Percentiles rank a stretch among this genome's conserved stretches.
These are phyloP conservation scores for Daldinia concentrica DNA, from an alignment of 495 filamentous ascomycete genomes.

Conservation along the genomic window DNA sequence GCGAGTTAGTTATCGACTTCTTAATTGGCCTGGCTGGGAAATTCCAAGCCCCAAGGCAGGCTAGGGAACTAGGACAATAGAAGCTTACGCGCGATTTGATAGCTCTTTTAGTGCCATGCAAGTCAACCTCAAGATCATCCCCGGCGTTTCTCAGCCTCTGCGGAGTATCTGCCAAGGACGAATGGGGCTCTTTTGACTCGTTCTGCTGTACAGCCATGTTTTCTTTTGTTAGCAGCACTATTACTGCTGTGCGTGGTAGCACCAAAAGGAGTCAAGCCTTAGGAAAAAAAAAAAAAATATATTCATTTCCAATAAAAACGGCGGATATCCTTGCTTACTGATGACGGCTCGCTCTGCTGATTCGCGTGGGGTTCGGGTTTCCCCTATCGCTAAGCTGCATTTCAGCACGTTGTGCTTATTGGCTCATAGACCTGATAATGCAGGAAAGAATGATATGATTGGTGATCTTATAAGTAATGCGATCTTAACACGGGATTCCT, in stretches of 20 bases:
- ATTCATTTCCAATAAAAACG: neutral
- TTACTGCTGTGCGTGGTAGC: neutral
- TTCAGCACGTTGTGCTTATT: neutral
- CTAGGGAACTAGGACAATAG: neutral
- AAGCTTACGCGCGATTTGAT: slow-evolving; percentile 43
- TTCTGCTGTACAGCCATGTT: slow-evolving; percentile 12
- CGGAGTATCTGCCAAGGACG: neutral
- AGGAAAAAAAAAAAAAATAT: neutral
- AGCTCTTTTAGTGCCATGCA: slow-evolving; percentile 29
- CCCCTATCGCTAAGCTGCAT: neutral
- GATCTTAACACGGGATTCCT: no score
- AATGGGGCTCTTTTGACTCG: slow-evolving; percentile 14
- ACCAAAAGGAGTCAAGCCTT: neutral
- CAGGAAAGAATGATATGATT: neutral
- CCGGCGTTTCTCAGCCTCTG: neutral
- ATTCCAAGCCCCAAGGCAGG: neutral
- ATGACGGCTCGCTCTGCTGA: neutral
- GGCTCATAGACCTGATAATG: neutral
- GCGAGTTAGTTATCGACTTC: neutral
- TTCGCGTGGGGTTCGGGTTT: neutral
- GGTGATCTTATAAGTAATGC: neutral
- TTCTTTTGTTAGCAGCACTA: neutral
- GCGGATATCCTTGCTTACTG: neutral
- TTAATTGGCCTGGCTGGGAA: neutral
- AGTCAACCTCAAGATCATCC: slow-evolving; percentile 13